phyloP scores from a whole-genome alignment of 1,284 basidiomycete species.

The Meripilus lineatus region DNA sequence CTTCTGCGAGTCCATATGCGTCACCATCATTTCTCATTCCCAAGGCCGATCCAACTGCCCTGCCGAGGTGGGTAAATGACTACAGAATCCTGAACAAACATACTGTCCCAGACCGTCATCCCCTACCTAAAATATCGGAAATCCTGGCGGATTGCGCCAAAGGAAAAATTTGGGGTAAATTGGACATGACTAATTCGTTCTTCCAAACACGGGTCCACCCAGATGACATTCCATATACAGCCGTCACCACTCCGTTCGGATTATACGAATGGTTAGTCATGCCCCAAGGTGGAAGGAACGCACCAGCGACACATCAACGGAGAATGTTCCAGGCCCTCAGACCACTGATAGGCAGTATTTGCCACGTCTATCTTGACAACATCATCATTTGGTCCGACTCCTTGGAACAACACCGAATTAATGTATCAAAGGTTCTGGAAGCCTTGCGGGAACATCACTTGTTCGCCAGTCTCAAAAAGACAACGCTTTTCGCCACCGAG shows the following conservation, averaged over 20 bases:
- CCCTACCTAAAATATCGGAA: constrained; percentile 29
- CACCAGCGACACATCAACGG: constrained; percentile 33
- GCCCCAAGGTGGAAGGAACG: constrained; percentile 35
- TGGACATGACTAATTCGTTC: constrained; percentile 40
- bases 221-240: constrained; percentile 32
- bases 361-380: constrained; percentile 40
- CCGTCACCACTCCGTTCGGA: constrained; percentile 33
- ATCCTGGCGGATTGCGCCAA: constrained; percentile 14
- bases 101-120: constrained; percentile 30
- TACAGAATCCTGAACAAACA: constrained; percentile 33
- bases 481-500: constrained; percentile 14
- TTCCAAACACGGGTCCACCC: constrained; percentile 35
- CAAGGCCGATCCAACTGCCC: constrained; percentile 29
- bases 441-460: constrained; percentile 20
- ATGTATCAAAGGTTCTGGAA: constrained; percentile 26
- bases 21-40: constrained; percentile 35
- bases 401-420: constrained; percentile 29
- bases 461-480: constrained; percentile 27
- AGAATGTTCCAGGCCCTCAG: constrained; percentile 27
- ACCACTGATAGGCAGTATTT: constrained; percentile 29
- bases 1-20: constrained; percentile 21
- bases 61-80: constrained; percentile 37
- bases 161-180: constrained; percentile 29
- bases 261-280: constrained; percentile 39
- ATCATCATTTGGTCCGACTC: constrained; percentile 38